phyloP scores from a whole-genome alignment of 164 flowering plant species.

The Echeveria elegans region DNA sequence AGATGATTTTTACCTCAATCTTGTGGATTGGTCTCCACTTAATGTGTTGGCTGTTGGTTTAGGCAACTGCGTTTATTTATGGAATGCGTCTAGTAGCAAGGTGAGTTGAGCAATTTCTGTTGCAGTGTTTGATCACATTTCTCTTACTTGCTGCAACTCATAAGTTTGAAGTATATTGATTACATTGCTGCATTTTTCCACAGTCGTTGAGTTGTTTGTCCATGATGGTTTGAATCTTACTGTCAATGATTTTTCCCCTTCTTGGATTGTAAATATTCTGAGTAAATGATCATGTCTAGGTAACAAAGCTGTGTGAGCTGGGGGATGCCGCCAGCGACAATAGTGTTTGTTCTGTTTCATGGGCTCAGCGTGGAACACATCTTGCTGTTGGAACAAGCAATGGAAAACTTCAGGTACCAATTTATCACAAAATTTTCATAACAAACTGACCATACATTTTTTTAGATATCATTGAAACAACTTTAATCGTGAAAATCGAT shows the following conservation, averaged over 20 bases:
- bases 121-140: neutral
- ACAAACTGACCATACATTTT: no score
- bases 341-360: slow-evolving; percentile 86
- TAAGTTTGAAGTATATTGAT: neutral
- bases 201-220: neutral
- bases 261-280: neutral
- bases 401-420: slow-evolving; percentile 20
- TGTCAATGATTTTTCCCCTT: no score
- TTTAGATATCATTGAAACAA: no score
- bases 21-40: slow-evolving; percentile 93
- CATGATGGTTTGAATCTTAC: neutral
- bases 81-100: slow-evolving; percentile 99
- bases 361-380: slow-evolving; percentile 86
- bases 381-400: slow-evolving; percentile 83
- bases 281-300: slow-evolving; percentile 32
- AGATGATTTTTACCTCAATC: slow-evolving; percentile 92
- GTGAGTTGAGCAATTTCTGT: slow-evolving; percentile 22
- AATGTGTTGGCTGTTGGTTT: slow-evolving; percentile 93
- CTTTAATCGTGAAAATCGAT: no score
- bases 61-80: slow-evolving; percentile 85
- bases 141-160: neutral
- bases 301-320: slow-evolving; percentile 82
- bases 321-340: slow-evolving; percentile 81
- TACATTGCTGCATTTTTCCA: no score
- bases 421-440: no score